Evolutionary conservation across 2,329 filamentous ascomycete species (phyloP).

Genomic region (Ophiostoma novo-ulmi): DNA sequence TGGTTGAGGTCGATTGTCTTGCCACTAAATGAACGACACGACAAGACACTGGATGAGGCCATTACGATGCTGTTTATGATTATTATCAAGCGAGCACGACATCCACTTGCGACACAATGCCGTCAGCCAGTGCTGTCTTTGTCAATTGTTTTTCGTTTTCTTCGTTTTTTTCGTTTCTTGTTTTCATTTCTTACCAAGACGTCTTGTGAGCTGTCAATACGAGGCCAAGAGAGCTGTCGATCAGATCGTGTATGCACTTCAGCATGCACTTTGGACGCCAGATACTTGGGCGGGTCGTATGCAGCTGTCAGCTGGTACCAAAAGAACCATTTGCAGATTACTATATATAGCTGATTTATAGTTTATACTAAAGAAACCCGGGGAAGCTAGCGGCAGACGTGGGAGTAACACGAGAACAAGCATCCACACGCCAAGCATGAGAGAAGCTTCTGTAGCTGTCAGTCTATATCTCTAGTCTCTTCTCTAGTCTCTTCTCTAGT

Average conservation of each 20-base stretch:
- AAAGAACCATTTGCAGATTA: neutral
- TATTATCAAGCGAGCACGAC: neutral
- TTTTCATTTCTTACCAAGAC: neutral
- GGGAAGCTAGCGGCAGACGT: neutral
- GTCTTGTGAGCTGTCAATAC: neutral
- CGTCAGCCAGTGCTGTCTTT: neutral
- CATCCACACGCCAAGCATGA: neutral
- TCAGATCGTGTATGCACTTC: neutral
- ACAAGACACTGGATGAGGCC: neutral
- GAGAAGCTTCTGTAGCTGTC: neutral
- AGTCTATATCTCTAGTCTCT: too few relatives aligned
- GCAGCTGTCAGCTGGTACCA: neutral
- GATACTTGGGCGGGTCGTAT: neutral
- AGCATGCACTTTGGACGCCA: neutral
- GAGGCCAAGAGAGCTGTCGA: neutral
- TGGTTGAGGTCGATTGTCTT: neutral
- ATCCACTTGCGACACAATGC: neutral
- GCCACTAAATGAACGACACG: neutral
- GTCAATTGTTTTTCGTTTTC: neutral
- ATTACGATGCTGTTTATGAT: neutral
- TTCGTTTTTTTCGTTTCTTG: neutral
- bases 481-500: neutral
- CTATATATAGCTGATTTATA: conserved; percentile 1
- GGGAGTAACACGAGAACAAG: neutral
- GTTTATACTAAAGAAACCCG: neutral